Evolutionary conservation across 192 early-diverging fungal genomes (phyloP), one percentile per base, ranked within the genome.

Genomic region (Entomortierella lignicola): DNA sequence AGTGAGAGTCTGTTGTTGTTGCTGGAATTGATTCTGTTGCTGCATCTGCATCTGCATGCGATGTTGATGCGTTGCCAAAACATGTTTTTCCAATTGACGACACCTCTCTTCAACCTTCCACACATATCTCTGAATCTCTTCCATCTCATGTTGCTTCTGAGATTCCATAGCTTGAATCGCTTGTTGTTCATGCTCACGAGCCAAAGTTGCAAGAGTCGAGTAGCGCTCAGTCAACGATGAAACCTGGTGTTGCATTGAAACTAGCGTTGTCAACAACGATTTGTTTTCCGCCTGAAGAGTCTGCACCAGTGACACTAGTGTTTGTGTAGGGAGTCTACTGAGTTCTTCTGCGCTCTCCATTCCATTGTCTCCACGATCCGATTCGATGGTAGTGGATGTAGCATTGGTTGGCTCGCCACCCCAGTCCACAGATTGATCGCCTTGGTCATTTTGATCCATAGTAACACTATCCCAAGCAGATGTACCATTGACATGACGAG

Each of bases 241-340:
- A 37, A 88, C 74, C 18, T 88, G 86, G 55, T 86, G 82, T 55
- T 87, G 87, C 63, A 87, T 71, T 26, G 73, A 80, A 27, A 84
- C 48, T 20, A 87, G 37, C 0, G 83, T 80, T 10, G 77, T 72
- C 25, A 87, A 41, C n/a, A 89, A 37, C 13, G 82, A 77, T 17
- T 66, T 61, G 41, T 87, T 87, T 39, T 85, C 86, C 11, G 66
- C 55, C 42, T 84, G 84, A 37, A 89, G 43, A 2, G 73, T 82
- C 12, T 80, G 70, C 23, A 83, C 67, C 11, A 83, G 42, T 29
- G 72, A 59, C 15, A 75, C 72, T 8, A 83, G 39, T 20, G 75
- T 55, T 30, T 79, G 61, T 7, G 61, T 55, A 2, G 75, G 75
- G n/a, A 79, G 57, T n/a, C 65, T 47, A 3, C 67, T 61, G 21